Evolutionary conservation across 768 basidiomycete genomes (phyloP), one percentile per base, ranked within the genome.

Genomic region (Sutorius australiensis): DNA sequence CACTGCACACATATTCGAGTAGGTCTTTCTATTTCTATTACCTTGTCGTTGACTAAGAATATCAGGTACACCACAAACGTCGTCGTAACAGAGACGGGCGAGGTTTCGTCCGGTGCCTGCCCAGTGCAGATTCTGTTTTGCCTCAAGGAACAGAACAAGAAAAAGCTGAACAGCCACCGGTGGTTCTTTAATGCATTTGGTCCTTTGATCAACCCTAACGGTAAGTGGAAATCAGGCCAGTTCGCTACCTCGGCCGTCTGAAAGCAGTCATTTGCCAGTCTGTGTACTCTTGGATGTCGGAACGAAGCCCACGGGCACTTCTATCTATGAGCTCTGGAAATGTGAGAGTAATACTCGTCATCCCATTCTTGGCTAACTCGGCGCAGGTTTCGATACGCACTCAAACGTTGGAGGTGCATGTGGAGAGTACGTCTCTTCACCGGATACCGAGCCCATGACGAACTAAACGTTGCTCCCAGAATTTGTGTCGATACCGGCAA

Each of bases 141-240:
- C 65, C 74, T 95, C 63, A 95, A 95, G 71, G 92, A 95, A 68
- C 89, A 92, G 74, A 97, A 95, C 79, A 93, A 93, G 78, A 95
- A 95, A 79, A 95, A 97, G 69, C 78, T 95, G 61, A 95, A 95
- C 75, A 89, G 87, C 61, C 93, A 97, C 64, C 81, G 94, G 17
- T 97, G 94, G 94, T 95, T 95, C 78, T 95, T 97, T 80, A 97
- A 97, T 64, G 94, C 91, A 0, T 90, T 95, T 58, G 89, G 90
- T 19, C 91, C 93, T 24, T 75, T 95, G 51, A 80, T 95, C 61
- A 82, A 85, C 56, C 87, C 93, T 36, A 92, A 93, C 62, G 87
- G 88, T 86, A 46, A 32, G 73, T 38, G 8, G 24, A n/a, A 45
- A 46, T 30, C 12, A 8, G 16, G 14, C 27, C 6, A 3, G 3